Base-by-base conservation (phyloP, 371 early-diverging fungal species). In the Mucor sp. region DNA sequence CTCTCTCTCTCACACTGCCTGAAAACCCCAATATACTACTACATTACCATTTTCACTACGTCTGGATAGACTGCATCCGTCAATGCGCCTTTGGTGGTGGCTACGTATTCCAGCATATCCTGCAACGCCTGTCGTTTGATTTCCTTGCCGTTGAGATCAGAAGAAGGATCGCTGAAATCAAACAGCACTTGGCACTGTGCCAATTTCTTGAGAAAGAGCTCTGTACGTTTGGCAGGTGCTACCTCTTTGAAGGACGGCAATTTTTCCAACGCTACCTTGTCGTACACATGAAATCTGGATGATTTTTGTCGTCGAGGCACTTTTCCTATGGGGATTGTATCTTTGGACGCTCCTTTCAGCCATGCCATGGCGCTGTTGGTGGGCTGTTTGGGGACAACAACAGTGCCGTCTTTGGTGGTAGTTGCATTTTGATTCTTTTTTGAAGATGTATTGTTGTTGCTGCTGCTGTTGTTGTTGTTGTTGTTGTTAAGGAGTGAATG, bases 71-170 rank as follows among this genome's bases (percentile, higher is more conserved):
- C 82, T 6, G 85, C 84, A 63, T 95, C 96, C 4, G 93, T 91
- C 53, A 97, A 91, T 21, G 91, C 94, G 19, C 92, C 92, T 43
- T 93, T 86, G 69, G 91, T 91, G 66, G 87, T 95, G 21, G 91
- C 89, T 55, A 97, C 91, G 73, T 96, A 97, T 59, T 97, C 97
- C 44, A 97, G 85, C 59, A 99, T 86, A 67, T 99, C 98, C 30
- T 90, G 89, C 61, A 99, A 78, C 33, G 95, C 89, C 68, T 91
- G 91, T 58, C 95, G 87, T 74, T 99, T 99, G 67, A 97, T 94
- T 71, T 99, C 97, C 71, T 99, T 99, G 71, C 94, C 94, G 72
- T 88, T 90, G 30, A 96, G 77, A 72, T 96, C 94, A 21, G 91
- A 87, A 37, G 92, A 84, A 9, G 92, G 86, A 77, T 96, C 97